phyloP scores from a whole-genome alignment of 805 yeast genomes.

The Blastobotrys chiropterorum region DNA sequence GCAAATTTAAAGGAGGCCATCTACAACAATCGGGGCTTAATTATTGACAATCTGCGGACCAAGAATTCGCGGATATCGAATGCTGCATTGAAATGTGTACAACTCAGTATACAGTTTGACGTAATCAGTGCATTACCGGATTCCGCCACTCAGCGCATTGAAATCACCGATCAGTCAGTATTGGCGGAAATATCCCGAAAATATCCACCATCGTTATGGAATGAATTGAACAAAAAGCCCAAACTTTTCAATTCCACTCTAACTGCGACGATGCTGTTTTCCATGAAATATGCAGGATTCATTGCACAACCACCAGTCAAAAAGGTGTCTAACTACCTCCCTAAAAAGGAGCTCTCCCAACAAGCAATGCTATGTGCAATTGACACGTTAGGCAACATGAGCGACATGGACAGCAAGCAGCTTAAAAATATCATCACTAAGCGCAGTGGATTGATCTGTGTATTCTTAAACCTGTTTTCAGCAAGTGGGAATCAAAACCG shows the following conservation, averaged over 20 bases:
- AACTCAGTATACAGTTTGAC: slow-evolving; percentile 3
- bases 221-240: slow-evolving; percentile 4
- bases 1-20: background rate
- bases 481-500: slow-evolving; percentile 55
- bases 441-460: slow-evolving; percentile 46
- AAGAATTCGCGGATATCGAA: background rate
- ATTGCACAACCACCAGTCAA: slow-evolving; percentile 13
- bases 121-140: slow-evolving; percentile 8
- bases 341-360: slow-evolving; percentile 9
- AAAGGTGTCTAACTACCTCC: slow-evolving; percentile 4
- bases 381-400: slow-evolving; percentile 34
- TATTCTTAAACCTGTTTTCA: slow-evolving; percentile 71
- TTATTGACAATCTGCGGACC: background rate
- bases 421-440: slow-evolving; percentile 37
- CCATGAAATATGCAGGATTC: slow-evolving; percentile 12
- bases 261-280: slow-evolving; percentile 9
- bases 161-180: background rate
- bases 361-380: slow-evolving; percentile 26
- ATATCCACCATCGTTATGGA: slow-evolving; percentile 3
- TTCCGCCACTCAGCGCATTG: background rate
- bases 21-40: background rate
- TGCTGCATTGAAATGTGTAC: slow-evolving; percentile 1
- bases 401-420: slow-evolving; percentile 35
- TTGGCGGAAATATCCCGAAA: slow-evolving; percentile 4
- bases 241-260: background rate